These are phyloP conservation scores for Torulaspora quercuum DNA, from an alignment of 805 yeast genomes.

Conservation along the genomic window DNA sequence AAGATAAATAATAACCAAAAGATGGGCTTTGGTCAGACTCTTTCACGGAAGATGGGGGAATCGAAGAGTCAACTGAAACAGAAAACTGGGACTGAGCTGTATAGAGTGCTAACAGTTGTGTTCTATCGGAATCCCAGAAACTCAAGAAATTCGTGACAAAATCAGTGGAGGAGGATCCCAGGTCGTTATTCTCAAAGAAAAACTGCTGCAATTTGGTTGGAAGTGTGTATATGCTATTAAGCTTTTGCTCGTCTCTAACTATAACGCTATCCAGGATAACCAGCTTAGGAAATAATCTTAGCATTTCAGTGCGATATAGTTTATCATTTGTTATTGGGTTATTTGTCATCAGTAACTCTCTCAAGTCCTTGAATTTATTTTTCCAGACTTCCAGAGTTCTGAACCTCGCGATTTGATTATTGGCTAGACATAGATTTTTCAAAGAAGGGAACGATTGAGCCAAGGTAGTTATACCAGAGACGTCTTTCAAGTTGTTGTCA, in stretches of 20 bases:
- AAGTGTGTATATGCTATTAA: conserved; percentile 49
- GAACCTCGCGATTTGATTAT: conserved; percentile 61
- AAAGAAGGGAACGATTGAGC: conserved; percentile 72
- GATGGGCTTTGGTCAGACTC: conserved; percentile 38
- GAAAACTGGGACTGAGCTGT: conserved; percentile 85
- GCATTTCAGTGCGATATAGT: conserved; percentile 55
- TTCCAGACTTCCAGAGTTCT: conserved; percentile 70
- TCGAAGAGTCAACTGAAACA: conserved; percentile 65
- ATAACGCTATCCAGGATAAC: conserved; percentile 72
- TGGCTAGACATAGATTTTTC: conserved; percentile 73
- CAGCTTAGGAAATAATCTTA: conserved; percentile 74
- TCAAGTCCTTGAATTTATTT: conserved; percentile 63
- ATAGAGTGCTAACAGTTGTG: conserved; percentile 67
- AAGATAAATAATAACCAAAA: conserved; percentile 66
- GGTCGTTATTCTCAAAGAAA: conserved; percentile 76
- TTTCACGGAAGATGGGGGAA: conserved; percentile 47
- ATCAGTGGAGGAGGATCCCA: conserved; percentile 67
- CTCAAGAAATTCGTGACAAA: conserved; percentile 73
- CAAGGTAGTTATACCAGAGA: conserved; percentile 55
- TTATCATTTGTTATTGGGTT: conserved; percentile 63
- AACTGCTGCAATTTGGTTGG: conserved; percentile 57
- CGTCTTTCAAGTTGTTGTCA: conserved; percentile 60
- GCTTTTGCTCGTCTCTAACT: conserved; percentile 68
- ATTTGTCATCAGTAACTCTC: conserved; percentile 73
- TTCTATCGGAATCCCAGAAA: conserved; percentile 77